Percentiles rank a stretch among this genome's conserved stretches.
Conservation (phyloP, 495 filamentous ascomycete species). For the Tetracladium setigerum region DNA sequence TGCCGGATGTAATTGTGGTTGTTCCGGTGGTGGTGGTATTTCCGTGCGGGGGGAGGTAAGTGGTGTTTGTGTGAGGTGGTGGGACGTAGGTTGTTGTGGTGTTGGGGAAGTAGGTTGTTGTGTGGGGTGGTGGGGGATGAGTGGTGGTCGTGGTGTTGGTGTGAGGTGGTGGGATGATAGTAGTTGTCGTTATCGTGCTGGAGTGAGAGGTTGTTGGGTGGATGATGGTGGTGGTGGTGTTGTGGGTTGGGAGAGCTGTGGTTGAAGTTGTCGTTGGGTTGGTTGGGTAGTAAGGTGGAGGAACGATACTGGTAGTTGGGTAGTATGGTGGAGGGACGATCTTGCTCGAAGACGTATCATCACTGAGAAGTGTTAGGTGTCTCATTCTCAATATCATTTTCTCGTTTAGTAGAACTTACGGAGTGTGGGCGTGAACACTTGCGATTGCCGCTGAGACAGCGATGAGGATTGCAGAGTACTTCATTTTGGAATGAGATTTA, state of each 20-base stretch:
- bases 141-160: conserved; percentile 7
- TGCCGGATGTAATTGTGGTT: no score
- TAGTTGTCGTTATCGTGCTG: neutral
- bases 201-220: neutral
- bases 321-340: conserved; percentile 11
- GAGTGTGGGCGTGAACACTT: conserved; percentile 6
- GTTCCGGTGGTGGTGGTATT: no score
- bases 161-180: neutral
- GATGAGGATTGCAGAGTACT: conserved; percentile 18
- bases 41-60: no score
- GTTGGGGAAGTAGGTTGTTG: neutral
- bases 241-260: neutral
- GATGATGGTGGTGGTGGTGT: neutral
- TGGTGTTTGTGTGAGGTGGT: no score
- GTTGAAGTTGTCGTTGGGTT: neutral
- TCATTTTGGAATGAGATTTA: conserved; percentile 20
- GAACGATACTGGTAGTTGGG: conserved; percentile 5
- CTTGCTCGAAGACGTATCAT: conserved; percentile 1
- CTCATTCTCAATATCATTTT: neutral
- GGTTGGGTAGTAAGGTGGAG: neutral
- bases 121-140: neutral
- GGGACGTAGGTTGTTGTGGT: neutral
- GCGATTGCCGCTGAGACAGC: conserved; percentile 22
- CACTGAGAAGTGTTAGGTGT: conserved; percentile 3
- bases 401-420: conserved; percentile 8